Percentiles rank a stretch among this genome's conserved stretches.
phyloP scores from a whole-genome alignment of 345 rosid species.

The Brassica rapa region DNA sequence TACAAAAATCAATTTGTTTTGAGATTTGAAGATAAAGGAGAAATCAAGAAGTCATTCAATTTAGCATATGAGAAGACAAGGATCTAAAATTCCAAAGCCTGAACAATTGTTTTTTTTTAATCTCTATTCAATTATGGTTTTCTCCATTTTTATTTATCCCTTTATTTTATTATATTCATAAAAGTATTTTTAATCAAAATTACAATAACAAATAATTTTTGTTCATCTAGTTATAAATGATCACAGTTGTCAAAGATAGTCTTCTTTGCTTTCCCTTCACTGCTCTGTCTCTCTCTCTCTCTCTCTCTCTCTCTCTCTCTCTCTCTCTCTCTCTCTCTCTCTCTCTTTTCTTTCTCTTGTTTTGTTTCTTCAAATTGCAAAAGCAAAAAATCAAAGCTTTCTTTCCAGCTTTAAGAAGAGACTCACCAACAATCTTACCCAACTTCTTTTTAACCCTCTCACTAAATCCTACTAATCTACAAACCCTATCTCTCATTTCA shows the following conservation, averaged over 20 bases:
- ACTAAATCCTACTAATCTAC: constrained; percentile 21
- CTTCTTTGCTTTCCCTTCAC: constrained; percentile 55
- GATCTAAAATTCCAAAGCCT: neutral
- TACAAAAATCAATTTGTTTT: neutral
- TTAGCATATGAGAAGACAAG: neutral
- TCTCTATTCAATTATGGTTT: neutral
- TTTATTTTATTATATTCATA: neutral
- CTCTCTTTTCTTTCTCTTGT: constrained; percentile 27
- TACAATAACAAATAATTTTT: neutral
- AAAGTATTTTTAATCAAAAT: neutral
- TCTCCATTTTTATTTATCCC: neutral
- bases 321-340: constrained; percentile 24
- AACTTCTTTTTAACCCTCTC: constrained; percentile 21
- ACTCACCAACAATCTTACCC: constrained; percentile 67
- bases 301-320: constrained; percentile 23
- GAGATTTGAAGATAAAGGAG: neutral
- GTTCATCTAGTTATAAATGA: constrained; percentile 46
- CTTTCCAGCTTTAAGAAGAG: constrained; percentile 58
- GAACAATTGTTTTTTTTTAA: too few species aligned
- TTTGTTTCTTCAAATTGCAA: constrained; percentile 59
- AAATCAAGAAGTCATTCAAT: neutral
- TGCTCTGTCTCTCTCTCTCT: constrained; percentile 37
- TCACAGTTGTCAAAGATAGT: constrained; percentile 35
- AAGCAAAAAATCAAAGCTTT: constrained; percentile 78
- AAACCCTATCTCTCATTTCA: constrained; percentile 19